These are phyloP conservation scores for Kentomonas sorsogonicus DNA, from an alignment of 208 protist species.

Conservation along the genomic window DNA sequence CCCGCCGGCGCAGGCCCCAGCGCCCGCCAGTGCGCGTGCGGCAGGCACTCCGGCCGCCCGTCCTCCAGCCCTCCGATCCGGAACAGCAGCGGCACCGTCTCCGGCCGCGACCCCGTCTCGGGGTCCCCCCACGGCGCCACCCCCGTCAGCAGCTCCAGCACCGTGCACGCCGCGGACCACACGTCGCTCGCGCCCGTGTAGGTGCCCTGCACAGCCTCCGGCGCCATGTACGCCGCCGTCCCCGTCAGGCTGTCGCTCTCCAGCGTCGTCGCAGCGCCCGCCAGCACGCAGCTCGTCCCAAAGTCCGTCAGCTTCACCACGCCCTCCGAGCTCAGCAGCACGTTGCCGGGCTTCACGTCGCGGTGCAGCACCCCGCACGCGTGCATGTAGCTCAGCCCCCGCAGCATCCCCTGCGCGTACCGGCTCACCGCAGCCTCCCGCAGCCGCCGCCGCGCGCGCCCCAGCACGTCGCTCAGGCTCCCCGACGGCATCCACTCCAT, in stretches of 20 bases:
- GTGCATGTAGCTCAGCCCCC: constrained; percentile 62
- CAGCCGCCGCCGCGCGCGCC: constrained; percentile 25
- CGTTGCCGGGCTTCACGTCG: constrained; percentile 83
- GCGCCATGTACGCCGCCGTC: constrained; percentile 74
- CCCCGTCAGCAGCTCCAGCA: constrained; percentile 66
- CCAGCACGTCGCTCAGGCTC: constrained; percentile 49
- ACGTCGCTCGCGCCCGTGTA: constrained; percentile 68
- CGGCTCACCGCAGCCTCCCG: constrained; percentile 49
- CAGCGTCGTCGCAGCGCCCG: constrained; percentile 22
- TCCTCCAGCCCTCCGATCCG: constrained; percentile 49
- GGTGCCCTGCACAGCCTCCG: constrained; percentile 46
- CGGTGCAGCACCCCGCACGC: constrained; percentile 63
- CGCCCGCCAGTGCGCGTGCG: constrained; percentile 12
- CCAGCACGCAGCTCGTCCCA: constrained; percentile 51
- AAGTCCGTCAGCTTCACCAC: constrained; percentile 81
- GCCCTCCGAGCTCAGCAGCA: constrained; percentile 67
- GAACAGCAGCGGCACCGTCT: constrained; percentile 45
- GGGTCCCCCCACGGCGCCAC: constrained; percentile 42
- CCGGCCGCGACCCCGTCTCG: constrained; percentile 8
- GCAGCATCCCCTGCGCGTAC: constrained; percentile 47
- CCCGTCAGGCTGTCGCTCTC: constrained; percentile 39
- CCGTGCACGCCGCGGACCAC: constrained; percentile 78
- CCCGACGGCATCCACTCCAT: constrained; percentile 76
- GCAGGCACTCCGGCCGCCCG: not conserved
- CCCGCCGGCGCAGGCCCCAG: not conserved